These are phyloP conservation scores for Aspergillus sp. DNA, from an alignment of 2,329 filamentous ascomycete genomes.

Conservation along the genomic window DNA sequence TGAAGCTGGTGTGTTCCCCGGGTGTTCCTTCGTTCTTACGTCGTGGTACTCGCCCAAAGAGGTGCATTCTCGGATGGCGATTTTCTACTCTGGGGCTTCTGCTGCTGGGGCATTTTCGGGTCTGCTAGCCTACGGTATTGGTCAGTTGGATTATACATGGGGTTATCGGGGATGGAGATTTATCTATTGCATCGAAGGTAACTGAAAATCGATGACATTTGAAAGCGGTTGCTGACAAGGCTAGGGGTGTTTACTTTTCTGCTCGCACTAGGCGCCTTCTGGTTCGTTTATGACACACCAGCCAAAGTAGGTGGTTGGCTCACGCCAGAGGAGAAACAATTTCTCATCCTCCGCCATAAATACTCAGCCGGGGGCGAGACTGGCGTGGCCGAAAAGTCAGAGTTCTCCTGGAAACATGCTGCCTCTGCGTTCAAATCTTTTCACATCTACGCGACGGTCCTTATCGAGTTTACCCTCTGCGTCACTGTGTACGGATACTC, in stretches of 20 bases:
- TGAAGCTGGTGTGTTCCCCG: conserved; percentile 56
- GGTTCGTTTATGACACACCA: background rate
- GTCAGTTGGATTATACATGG: conserved; percentile 71
- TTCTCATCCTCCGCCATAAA: conserved; percentile 1
- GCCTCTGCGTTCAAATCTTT: background rate
- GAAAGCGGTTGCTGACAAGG: background rate
- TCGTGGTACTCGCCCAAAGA: conserved; percentile 78
- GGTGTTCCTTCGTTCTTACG: conserved; percentile 72
- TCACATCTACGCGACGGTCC: conserved; percentile 51
- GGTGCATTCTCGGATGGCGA: conserved; percentile 67
- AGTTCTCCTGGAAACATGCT: conserved; percentile 2
- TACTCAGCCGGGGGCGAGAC: conserved; percentile 3
- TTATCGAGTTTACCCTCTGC: conserved; percentile 50
- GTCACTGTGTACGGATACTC: background rate
- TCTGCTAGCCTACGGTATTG: conserved; percentile 75
- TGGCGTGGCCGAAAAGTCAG: background rate
- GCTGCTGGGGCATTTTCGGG: conserved; percentile 79
- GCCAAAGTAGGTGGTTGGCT: background rate
- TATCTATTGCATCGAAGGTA: conserved; percentile 55
- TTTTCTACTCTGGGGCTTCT: conserved; percentile 77
- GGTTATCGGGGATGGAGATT: conserved; percentile 39
- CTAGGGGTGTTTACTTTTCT: background rate
- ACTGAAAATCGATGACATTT: too few relatives aligned
- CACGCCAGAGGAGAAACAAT: background rate
- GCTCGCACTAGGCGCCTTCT: background rate